Conservation (phyloP, 2,329 filamentous ascomycete genomes). For the Trichoderma guizhouense region DNA sequence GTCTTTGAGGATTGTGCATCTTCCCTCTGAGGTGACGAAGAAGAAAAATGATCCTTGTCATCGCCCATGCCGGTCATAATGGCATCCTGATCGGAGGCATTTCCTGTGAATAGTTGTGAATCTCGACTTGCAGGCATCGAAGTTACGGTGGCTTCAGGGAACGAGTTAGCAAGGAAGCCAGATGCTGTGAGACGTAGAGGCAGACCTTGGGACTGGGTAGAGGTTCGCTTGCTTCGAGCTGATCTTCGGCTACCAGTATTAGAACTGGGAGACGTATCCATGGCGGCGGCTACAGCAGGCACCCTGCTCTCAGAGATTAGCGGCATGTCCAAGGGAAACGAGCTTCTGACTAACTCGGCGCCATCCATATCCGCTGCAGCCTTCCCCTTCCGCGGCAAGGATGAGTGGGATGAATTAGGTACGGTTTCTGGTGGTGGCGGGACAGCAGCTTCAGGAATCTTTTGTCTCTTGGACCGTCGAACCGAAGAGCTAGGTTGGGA, state of each 20-base stretch:
- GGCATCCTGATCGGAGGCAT: slow-evolving; percentile 5
- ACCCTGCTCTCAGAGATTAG: neutral
- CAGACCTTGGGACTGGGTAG: slow-evolving; percentile 43
- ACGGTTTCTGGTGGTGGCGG: slow-evolving; percentile 34
- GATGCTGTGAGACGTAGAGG: neutral
- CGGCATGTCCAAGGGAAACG: neutral
- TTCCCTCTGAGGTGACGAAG: slow-evolving; percentile 23
- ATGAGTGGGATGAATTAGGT: slow-evolving; percentile 34
- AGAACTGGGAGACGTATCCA: neutral
- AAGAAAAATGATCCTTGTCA: neutral
- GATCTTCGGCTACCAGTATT: slow-evolving; percentile 67
- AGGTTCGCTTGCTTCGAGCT: slow-evolving; percentile 64
- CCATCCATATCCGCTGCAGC: slow-evolving; percentile 71
- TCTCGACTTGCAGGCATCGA: neutral
- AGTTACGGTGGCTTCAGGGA: neutral
- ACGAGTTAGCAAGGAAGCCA: neutral
- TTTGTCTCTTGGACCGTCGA: slow-evolving; percentile 69
- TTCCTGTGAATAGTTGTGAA: neutral
- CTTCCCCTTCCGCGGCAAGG: slow-evolving; percentile 59
- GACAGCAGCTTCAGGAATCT: slow-evolving; percentile 51
- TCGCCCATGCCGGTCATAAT: slow-evolving; percentile 11
- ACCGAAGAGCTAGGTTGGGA: slow-evolving; percentile 37
- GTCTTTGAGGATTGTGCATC: neutral
- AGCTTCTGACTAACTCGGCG: slow-evolving; percentile 53
- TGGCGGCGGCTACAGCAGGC: neutral